Conservation (phyloP, 176 grass and related monocot species). For the Aegilops umbellulata region DNA sequence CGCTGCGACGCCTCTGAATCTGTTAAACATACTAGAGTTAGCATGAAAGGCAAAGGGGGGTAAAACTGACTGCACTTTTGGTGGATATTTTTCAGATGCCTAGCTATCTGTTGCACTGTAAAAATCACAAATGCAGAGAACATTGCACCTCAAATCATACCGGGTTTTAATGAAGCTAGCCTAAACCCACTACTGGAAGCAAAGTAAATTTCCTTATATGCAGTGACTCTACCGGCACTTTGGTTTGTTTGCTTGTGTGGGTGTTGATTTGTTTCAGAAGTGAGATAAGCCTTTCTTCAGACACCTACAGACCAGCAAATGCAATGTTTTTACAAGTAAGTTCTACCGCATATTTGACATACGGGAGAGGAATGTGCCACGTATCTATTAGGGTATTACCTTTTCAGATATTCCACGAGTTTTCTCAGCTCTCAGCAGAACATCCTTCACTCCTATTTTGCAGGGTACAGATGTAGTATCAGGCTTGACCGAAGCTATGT, state of each 20-base stretch:
- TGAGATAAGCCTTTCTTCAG: conserved; percentile 82
- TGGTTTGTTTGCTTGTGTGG: conserved; percentile 78
- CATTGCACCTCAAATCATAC: not conserved
- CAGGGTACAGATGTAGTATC: no score
- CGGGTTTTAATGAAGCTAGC: not conserved
- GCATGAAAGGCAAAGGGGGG: not conserved
- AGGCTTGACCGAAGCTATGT: conserved; percentile 65
- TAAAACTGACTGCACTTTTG: not conserved
- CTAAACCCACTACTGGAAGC: no score
- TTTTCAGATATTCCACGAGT: conserved; percentile 81
- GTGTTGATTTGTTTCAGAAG: conserved; percentile 80
- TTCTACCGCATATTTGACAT: not conserved
- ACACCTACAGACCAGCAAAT: conserved; percentile 48
- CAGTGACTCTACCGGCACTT: conserved; percentile 58
- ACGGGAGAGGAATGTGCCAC: no score
- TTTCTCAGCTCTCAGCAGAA: conserved; percentile 80
- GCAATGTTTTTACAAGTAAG: not conserved
- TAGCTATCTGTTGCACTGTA: not conserved
- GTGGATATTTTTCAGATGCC: not conserved
- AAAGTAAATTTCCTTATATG: not conserved
- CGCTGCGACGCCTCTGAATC: conserved; percentile 81
- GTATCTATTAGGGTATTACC: conserved; percentile 39
- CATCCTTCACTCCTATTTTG: no score
- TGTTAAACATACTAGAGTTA: conserved; percentile 28
- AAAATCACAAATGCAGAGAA: not conserved